Conservation (phyloP, 345 rosid genomes). For the Sonneratia alba region DNA sequence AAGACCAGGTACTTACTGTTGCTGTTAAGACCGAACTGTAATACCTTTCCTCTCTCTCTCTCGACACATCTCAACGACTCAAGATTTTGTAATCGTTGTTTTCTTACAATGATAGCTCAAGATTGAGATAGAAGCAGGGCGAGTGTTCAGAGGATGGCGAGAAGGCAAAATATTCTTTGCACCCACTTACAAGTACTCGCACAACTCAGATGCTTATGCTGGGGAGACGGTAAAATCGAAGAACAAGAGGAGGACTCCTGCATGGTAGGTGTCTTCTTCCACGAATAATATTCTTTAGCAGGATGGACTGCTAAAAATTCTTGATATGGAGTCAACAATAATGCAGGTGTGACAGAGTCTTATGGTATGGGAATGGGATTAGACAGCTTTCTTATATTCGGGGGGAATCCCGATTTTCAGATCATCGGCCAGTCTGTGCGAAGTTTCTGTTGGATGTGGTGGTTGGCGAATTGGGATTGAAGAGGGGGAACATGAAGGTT, state of each 20-base stretch:
- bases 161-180: conserved; percentile 84
- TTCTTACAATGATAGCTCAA: conserved; percentile 42
- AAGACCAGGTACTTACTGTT: conserved; percentile 63
- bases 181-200: conserved; percentile 88
- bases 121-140: conserved; percentile 81
- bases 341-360: conserved; percentile 87
- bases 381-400: conserved; percentile 47
- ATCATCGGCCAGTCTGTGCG: conserved; percentile 79
- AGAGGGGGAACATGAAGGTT: conserved; percentile 26
- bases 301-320: not conserved
- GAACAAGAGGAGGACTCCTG: conserved; percentile 88
- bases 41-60: not conserved
- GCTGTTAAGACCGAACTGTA: not conserved
- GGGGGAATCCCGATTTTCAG: conserved; percentile 67
- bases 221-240: conserved; percentile 56
- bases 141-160: conserved; percentile 84
- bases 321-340: not conserved
- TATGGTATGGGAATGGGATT: conserved; percentile 78
- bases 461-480: conserved; percentile 27
- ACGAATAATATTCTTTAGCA: not conserved
- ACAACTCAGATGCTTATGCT: conserved; percentile 68
- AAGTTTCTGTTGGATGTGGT: conserved; percentile 50
- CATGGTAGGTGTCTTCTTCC: conserved; percentile 46
- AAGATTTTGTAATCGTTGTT: not conserved
- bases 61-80: not conserved